These are phyloP conservation scores for Ophiostoma sp. DNA, from an alignment of 2,329 filamentous ascomycete genomes.

Conservation along the genomic window DNA sequence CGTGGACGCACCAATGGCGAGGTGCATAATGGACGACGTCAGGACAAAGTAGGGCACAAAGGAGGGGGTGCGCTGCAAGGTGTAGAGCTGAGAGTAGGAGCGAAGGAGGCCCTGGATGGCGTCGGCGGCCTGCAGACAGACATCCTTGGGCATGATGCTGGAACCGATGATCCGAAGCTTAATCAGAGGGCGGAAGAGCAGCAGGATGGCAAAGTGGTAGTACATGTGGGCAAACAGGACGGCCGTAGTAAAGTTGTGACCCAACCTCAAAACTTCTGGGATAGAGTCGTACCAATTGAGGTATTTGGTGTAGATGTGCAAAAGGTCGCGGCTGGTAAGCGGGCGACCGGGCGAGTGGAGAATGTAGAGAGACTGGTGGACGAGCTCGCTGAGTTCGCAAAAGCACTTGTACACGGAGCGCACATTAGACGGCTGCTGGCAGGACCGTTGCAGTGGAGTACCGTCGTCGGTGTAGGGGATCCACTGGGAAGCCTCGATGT, in stretches of 20 bases:
- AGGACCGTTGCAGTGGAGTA: slow-evolving; percentile 56
- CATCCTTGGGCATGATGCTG: slow-evolving; percentile 62
- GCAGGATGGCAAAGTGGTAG: slow-evolving; percentile 67
- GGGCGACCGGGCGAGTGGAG: slow-evolving; percentile 69
- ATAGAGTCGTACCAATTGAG: slow-evolving; percentile 70
- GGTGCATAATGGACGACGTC: slow-evolving; percentile 61
- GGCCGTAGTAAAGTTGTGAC: slow-evolving; percentile 70
- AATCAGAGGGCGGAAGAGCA: slow-evolving; percentile 73
- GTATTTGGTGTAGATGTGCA: slow-evolving; percentile 67
- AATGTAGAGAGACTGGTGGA: slow-evolving; percentile 69
- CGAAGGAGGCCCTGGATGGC: slow-evolving; percentile 57
- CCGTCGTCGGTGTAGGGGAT: slow-evolving; percentile 60
- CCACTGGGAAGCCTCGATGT: slow-evolving; percentile 61
- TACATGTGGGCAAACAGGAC: slow-evolving; percentile 75
- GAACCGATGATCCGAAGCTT: slow-evolving; percentile 64
- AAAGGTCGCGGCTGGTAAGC: slow-evolving; percentile 62
- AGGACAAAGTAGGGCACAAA: slow-evolving; percentile 65
- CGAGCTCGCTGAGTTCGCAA: slow-evolving; percentile 70
- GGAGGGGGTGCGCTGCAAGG: slow-evolving; percentile 57
- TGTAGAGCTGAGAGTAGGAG: slow-evolving; percentile 61
- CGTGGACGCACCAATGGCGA: slow-evolving; percentile 52
- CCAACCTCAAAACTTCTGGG: slow-evolving; percentile 62
- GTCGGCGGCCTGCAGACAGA: slow-evolving; percentile 63
- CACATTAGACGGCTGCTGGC: slow-evolving; percentile 66
- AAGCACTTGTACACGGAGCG: slow-evolving; percentile 68